Evolutionary conservation across 306 rosid genomes (phyloP).

Genomic region (Dalbergia oliveri): DNA sequence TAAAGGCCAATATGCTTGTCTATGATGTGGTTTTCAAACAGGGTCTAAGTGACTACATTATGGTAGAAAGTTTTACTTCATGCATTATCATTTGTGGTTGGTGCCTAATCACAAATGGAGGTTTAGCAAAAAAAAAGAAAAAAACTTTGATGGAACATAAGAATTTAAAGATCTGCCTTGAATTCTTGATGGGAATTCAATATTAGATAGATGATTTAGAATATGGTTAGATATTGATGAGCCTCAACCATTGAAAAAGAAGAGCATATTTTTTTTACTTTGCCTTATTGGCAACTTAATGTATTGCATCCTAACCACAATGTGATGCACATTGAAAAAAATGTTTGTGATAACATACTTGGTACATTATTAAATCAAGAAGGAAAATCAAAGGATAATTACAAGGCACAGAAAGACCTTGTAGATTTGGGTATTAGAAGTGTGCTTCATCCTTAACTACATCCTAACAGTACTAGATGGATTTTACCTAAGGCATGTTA

Average conservation of each 20-base stretch:
- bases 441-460: neutral
- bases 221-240: too few relatives aligned
- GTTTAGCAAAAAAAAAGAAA: neutral
- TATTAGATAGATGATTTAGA: too few relatives aligned
- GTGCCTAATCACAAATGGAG: neutral
- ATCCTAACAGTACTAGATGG: neutral
- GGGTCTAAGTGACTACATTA: too few relatives aligned
- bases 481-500: slow-evolving; percentile 1
- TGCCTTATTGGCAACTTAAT: too few relatives aligned
- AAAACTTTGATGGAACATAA: neutral
- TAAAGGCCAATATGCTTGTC: neutral
- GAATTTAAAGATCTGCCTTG: neutral
- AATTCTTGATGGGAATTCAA: too few relatives aligned
- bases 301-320: neutral
- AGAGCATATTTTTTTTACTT: too few relatives aligned
- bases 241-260: too few relatives aligned
- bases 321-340: too few relatives aligned
- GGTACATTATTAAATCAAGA: neutral
- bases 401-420: neutral
- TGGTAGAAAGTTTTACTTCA: too few relatives aligned
- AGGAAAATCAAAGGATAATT: neutral
- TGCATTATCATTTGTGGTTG: too few relatives aligned
- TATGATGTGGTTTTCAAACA: too few relatives aligned
- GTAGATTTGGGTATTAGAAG: slow-evolving; percentile 17
- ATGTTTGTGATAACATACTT: neutral